These are phyloP conservation scores for Pyrenophora seminiperda DNA, from an alignment of 2,329 filamentous ascomycete species.

Conservation along the genomic window DNA sequence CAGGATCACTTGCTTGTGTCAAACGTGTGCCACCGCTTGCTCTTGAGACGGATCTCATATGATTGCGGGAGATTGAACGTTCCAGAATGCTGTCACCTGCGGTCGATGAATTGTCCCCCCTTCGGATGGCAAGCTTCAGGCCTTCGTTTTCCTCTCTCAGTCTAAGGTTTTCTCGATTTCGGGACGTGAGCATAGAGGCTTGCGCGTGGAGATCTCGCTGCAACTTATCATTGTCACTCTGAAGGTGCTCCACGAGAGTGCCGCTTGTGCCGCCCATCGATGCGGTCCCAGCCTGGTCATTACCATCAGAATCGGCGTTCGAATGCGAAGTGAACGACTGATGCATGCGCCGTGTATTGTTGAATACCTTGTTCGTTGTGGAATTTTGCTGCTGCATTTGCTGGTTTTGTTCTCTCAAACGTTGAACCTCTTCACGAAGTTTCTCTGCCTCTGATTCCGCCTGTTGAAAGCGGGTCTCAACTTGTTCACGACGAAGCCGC, in stretches of 20 bases:
- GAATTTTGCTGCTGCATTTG: slow-evolving; percentile 40
- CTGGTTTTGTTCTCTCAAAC: slow-evolving; percentile 59
- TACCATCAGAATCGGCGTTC: slow-evolving; percentile 49
- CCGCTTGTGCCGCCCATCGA: slow-evolving; percentile 57
- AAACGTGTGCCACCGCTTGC: slow-evolving; percentile 63
- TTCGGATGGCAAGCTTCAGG: slow-evolving; percentile 83
- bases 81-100: slow-evolving; percentile 90
- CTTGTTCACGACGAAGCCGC: slow-evolving; percentile 83
- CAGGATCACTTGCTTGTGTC: slow-evolving; percentile 69
- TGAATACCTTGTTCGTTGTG: slow-evolving; percentile 46
- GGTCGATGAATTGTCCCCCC: slow-evolving; percentile 65
- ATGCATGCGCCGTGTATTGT: slow-evolving; percentile 49
- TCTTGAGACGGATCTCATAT: slow-evolving; percentile 74
- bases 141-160: slow-evolving; percentile 98
- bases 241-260: slow-evolving; percentile 81
- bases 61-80: slow-evolving; percentile 85
- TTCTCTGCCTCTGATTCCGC: slow-evolving; percentile 85
- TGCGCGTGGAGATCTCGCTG: slow-evolving; percentile 92
- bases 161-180: slow-evolving; percentile 92
- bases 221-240: slow-evolving; percentile 90
- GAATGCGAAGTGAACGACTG: slow-evolving; percentile 46
- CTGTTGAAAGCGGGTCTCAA: slow-evolving; percentile 84
- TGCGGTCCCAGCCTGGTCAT: slow-evolving; percentile 33
- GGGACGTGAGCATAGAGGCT: slow-evolving; percentile 94
- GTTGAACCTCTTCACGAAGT: slow-evolving; percentile 82